phyloP scores from a whole-genome alignment of 108 stramenopile species.

The Cylindrotheca closterium region DNA sequence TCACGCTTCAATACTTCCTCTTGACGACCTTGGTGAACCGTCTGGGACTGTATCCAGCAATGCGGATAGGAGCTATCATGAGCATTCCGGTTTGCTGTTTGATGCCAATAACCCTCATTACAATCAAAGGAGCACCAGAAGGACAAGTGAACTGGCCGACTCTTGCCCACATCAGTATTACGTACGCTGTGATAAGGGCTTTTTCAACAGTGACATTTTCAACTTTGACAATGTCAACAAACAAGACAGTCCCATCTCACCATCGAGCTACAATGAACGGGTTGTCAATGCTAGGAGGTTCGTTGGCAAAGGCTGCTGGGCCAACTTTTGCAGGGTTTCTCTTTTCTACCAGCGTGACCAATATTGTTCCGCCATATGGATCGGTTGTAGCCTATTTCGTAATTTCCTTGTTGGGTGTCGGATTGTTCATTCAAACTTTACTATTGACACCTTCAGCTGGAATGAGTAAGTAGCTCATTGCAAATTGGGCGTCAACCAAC shows the following conservation, averaged over 20 bases:
- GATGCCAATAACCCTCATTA: conserved; percentile 43
- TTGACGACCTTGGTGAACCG: conserved; percentile 36
- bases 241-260: conserved; percentile 54
- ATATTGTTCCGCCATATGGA: conserved; percentile 16
- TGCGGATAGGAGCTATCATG: conserved; percentile 41
- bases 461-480: too few relatives aligned
- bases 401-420: conserved; percentile 5
- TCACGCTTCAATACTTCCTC: conserved; percentile 45
- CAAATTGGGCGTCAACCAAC: too few relatives aligned
- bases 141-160: background rate
- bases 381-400: conserved; percentile 10
- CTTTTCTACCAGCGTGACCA: conserved; percentile 15
- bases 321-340: conserved; percentile 53
- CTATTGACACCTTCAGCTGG: conserved; percentile 9
- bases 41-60: conserved; percentile 47
- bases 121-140: conserved; percentile 7
- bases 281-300: conserved; percentile 54
- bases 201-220: conserved; percentile 57
- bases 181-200: conserved; percentile 36
- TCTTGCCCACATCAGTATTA: conserved; percentile 20
- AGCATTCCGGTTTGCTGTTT: conserved; percentile 32
- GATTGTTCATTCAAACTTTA: conserved; percentile 12
- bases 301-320: conserved; percentile 53
- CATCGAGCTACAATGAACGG: conserved; percentile 74
- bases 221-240: conserved; percentile 50